A percentile compares a stretch with the other conserved stretches of the same genome.
These are phyloP conservation scores for Microascus cirrosus DNA, from an alignment of 2,329 filamentous ascomycete genomes.

Conservation along the genomic window DNA sequence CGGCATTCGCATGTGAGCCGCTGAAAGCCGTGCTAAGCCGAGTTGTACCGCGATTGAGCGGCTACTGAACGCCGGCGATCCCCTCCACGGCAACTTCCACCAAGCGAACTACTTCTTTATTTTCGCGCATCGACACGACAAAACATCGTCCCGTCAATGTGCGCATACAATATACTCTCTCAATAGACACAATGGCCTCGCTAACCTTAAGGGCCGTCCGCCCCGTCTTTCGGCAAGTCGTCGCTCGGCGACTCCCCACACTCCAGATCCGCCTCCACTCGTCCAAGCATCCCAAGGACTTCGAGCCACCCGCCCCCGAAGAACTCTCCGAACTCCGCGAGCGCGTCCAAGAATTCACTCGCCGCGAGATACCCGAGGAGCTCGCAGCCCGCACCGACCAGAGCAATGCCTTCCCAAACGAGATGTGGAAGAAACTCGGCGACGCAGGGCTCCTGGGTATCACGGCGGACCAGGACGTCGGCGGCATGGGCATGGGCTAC, in stretches of 20 bases:
- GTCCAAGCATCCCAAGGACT: constrained; percentile 49
- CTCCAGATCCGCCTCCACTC: constrained; percentile 36
- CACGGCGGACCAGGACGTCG: constrained; percentile 85
- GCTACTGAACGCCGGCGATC: not conserved
- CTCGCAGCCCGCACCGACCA: constrained; percentile 75
- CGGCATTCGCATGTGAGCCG: constrained; percentile 16
- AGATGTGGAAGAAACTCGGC: constrained; percentile 91
- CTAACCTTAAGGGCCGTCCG: constrained; percentile 15
- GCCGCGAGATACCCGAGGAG: constrained; percentile 76
- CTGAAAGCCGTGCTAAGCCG: constrained; percentile 32
- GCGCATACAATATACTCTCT: constrained; percentile 7
- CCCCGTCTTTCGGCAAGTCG: constrained; percentile 9
- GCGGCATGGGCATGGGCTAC: constrained; percentile 85
- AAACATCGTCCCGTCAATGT: not conserved
- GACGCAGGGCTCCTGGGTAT: constrained; percentile 86
- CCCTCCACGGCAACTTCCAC: not conserved
- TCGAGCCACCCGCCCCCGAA: constrained; percentile 54
- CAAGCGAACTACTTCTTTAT: not conserved
- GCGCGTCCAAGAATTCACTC: constrained; percentile 78
- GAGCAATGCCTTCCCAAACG: constrained; percentile 75
- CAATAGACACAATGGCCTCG: not conserved
- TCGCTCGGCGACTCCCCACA: constrained; percentile 18
- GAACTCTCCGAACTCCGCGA: constrained; percentile 76
- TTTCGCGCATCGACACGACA: no score
- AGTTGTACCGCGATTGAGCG: not conserved